Percentiles rank a stretch among this genome's conserved stretches.
Conservation (phyloP, 2,329 filamentous ascomycete genomes). For the Botryotinia convoluta region DNA sequence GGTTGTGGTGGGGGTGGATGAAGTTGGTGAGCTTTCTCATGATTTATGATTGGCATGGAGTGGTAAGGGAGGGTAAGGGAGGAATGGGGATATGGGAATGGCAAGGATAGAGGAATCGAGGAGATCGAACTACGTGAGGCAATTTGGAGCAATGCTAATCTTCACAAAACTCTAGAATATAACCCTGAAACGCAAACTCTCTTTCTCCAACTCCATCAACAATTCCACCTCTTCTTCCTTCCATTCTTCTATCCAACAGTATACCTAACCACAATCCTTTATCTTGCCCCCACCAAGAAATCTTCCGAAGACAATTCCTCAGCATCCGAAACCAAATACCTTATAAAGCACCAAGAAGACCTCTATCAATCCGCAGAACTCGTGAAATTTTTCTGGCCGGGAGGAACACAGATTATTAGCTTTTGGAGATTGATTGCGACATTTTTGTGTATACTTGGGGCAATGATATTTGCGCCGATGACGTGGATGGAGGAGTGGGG, state of each 20-base stretch:
- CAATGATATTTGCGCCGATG: slow-evolving; percentile 50
- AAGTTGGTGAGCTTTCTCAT: slow-evolving; percentile 44
- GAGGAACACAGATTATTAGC: slow-evolving; percentile 56
- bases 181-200: slow-evolving; percentile 65
- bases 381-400: slow-evolving; percentile 67
- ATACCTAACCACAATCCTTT: slow-evolving; percentile 64
- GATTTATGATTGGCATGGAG: neutral
- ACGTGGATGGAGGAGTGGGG: slow-evolving; percentile 48
- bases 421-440: slow-evolving; percentile 53
- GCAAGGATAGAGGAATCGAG: neutral
- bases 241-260: slow-evolving; percentile 71
- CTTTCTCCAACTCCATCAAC: slow-evolving; percentile 71
- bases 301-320: neutral
- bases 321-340: slow-evolving; percentile 52
- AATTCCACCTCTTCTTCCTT: slow-evolving; percentile 74
- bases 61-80: neutral
- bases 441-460: slow-evolving; percentile 60
- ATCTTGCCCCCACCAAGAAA: slow-evolving; percentile 46
- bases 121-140: neutral
- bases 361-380: slow-evolving; percentile 76
- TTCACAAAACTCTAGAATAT: slow-evolving; percentile 48
- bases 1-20: slow-evolving; percentile 66
- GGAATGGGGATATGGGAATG: too few relatives aligned
- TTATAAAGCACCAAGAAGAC: slow-evolving; percentile 75
- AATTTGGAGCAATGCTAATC: neutral